Conservation (phyloP, 305 asterid species). For the Fraxinus nigra region DNA sequence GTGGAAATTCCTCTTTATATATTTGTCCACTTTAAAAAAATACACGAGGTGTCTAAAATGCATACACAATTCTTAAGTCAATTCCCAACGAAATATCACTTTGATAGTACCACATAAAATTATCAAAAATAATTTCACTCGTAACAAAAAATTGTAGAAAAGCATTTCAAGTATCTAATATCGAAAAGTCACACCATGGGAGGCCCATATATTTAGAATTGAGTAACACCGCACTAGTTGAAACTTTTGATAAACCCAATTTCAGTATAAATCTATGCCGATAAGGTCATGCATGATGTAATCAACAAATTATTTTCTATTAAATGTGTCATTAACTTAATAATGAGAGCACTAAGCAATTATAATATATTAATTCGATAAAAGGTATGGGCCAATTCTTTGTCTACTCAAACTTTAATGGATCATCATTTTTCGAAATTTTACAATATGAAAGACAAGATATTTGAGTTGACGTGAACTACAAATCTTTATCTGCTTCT, state of each 20-base stretch:
- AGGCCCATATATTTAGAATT: constrained; percentile 12
- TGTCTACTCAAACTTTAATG: background rate
- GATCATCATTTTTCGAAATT: background rate
- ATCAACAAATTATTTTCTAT: background rate
- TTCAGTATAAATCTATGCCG: background rate
- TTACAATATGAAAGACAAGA: background rate
- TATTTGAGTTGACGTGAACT: background rate
- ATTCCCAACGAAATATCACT: background rate
- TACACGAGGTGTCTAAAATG: background rate
- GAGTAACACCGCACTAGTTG: constrained; percentile 7
- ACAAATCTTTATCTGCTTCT: background rate
- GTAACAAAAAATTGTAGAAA: background rate
- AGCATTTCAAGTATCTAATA: background rate
- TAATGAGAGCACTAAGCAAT: background rate
- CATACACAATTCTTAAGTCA: background rate
- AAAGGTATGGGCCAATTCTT: background rate
- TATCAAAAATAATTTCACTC: background rate
- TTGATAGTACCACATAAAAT: background rate
- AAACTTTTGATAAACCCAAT: background rate
- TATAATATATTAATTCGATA: background rate
- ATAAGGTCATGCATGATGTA: constrained; percentile 44
- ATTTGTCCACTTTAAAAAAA: background rate
- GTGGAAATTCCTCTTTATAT: background rate
- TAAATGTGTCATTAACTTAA: background rate
- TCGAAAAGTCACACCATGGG: background rate